Conservation (phyloP, 106 monocot species). For the Apostasia ramifera region DNA sequence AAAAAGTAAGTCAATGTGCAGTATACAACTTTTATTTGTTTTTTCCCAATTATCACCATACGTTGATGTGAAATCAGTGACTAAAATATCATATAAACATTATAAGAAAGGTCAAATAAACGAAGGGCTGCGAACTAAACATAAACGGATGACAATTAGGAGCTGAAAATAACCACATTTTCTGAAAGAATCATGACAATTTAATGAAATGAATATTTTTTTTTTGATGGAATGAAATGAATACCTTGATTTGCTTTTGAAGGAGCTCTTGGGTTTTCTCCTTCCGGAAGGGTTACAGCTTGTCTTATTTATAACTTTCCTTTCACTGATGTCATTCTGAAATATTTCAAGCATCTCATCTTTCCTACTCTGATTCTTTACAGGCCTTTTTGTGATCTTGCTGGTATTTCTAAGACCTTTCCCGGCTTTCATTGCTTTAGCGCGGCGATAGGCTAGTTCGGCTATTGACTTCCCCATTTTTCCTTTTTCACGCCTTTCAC, state of each 20-base stretch:
- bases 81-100: neutral
- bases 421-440: slow-evolving; percentile 76
- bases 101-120: neutral
- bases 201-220: too few relatives aligned
- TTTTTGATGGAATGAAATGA: neutral
- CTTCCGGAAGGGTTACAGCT: slow-evolving; percentile 16
- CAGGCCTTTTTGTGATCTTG: slow-evolving; percentile 21
- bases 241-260: slow-evolving; percentile 93
- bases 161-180: too few relatives aligned
- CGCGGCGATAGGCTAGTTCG: slow-evolving; percentile 65
- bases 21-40: too few relatives aligned
- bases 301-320: slow-evolving; percentile 37
- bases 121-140: neutral
- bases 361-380: slow-evolving; percentile 41
- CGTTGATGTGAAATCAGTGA: too few relatives aligned
- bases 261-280: slow-evolving; percentile 70
- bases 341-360: slow-evolving; percentile 93
- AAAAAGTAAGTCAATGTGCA: too few relatives aligned
- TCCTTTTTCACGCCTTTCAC: slow-evolving; percentile 35
- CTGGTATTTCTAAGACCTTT: slow-evolving; percentile 25
- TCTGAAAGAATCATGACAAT: too few relatives aligned
- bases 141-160: neutral
- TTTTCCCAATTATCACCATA: too few relatives aligned
- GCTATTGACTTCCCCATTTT: slow-evolving; percentile 60
- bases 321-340: slow-evolving; percentile 79